Conservation (phyloP, 2,329 filamentous ascomycete genomes). For the Calonectria montana region DNA sequence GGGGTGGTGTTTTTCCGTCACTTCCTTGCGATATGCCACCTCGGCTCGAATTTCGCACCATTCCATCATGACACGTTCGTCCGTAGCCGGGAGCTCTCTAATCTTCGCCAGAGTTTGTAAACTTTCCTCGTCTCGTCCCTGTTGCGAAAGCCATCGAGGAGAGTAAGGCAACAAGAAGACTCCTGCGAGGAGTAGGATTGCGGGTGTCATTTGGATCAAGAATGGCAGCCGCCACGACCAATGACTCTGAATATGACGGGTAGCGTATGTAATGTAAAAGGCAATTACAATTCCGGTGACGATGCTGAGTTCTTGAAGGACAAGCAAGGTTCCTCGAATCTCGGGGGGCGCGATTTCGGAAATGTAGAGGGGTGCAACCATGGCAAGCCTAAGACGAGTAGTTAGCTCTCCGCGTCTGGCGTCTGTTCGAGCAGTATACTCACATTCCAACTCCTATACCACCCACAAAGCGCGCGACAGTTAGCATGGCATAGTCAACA, state of each 20-base stretch:
- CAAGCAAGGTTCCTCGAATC: background rate
- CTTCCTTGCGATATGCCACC: background rate
- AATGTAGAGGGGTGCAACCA: background rate
- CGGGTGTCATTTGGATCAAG: background rate
- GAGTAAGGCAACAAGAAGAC: background rate
- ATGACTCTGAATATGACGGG: background rate
- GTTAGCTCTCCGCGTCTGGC: background rate
- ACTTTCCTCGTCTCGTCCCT: background rate
- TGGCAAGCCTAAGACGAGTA: background rate
- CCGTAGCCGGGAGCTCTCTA: background rate
- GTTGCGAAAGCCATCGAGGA: background rate
- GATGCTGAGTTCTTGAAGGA: background rate
- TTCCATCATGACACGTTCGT: background rate
- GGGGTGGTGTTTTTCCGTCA: background rate
- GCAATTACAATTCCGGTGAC: background rate
- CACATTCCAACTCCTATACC: background rate
- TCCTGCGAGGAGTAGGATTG: background rate
- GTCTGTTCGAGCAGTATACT: background rate
- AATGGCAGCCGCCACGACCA: background rate
- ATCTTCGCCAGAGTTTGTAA: background rate
- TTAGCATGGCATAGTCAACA: background rate
- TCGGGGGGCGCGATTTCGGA: background rate
- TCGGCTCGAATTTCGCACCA: background rate
- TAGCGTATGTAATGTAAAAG: background rate
- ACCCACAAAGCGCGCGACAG: background rate